Evolutionary conservation across 345 rosid genomes (phyloP).

Genomic region (Euphorbia peplus): DNA sequence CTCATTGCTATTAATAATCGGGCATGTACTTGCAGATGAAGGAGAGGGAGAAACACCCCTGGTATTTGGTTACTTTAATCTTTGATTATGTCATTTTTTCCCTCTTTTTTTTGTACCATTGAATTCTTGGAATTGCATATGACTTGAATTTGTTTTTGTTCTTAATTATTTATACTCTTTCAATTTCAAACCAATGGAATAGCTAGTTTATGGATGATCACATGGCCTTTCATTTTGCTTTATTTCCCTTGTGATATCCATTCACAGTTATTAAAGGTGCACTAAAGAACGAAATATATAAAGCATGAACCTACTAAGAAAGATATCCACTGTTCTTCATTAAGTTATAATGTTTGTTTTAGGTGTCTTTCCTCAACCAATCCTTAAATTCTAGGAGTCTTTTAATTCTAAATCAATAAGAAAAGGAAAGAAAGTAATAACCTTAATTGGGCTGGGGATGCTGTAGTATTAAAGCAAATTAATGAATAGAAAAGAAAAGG

Average conservation of each 20-base stretch:
- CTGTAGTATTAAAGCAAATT: too few species aligned
- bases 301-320: too few species aligned
- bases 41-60: conserved; percentile 98
- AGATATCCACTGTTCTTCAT: too few species aligned
- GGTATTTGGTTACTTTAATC: conserved; percentile 45
- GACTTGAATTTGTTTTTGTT: neutral
- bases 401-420: too few species aligned
- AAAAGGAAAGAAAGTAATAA: too few species aligned
- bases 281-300: too few species aligned
- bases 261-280: too few species aligned
- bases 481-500: too few species aligned
- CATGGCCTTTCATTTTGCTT: neutral
- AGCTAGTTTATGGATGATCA: neutral
- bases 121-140: neutral
- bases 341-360: too few species aligned
- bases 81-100: neutral
- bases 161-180: neutral
- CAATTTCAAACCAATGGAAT: neutral
- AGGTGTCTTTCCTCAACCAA: too few species aligned
- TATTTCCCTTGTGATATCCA: neutral
- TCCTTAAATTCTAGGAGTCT: too few species aligned
- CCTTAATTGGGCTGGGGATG: too few species aligned
- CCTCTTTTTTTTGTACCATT: neutral
- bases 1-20: conserved; percentile 74
- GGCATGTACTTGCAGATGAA: conserved; percentile 98